Percentiles rank a stretch among this genome's conserved stretches.
Conservation (phyloP, 106 monocot species). For the Chionographis japonica region DNA sequence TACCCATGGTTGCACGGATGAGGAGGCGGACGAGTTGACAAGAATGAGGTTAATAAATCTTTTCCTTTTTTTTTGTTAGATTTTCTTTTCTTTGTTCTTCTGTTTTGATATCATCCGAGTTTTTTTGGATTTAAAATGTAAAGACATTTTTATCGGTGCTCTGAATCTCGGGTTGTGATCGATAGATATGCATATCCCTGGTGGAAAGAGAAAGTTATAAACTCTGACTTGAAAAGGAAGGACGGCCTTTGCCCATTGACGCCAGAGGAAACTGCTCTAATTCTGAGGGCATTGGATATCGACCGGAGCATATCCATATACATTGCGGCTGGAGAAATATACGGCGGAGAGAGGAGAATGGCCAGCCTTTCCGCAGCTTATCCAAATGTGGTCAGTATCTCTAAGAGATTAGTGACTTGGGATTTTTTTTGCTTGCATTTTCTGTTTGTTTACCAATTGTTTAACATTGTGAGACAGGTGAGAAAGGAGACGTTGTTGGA, state of each 20-base stretch:
- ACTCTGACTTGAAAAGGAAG: conserved; percentile 79
- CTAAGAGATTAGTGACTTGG: background rate
- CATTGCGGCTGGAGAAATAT: conserved; percentile 66
- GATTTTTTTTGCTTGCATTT: background rate
- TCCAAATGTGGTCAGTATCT: conserved; percentile 62
- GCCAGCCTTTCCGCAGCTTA: conserved; percentile 25
- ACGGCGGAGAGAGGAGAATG: conserved; percentile 55
- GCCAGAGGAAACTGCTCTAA: conserved; percentile 48
- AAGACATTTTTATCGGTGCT: background rate
- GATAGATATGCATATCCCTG: conserved; percentile 96
- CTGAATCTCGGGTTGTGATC: background rate
- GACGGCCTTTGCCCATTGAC: conserved; percentile 76
- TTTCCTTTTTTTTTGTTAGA: background rate
- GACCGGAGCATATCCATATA: conserved; percentile 29
- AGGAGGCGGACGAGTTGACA: conserved; percentile 68
- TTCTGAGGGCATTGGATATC: conserved; percentile 48
- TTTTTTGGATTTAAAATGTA: background rate
- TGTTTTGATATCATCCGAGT: conserved; percentile 9
- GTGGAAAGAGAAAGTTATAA: conserved; percentile 96
- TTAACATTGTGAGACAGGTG: conserved; percentile 39
- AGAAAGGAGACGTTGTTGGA: conserved; percentile 84
- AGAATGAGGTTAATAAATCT: conserved; percentile 60
- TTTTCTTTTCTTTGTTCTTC: background rate
- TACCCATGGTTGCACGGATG: conserved; percentile 72
- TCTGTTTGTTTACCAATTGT: background rate